A percentile compares a stretch with the other conserved stretches of the same genome.
Evolutionary conservation across 2,329 filamentous ascomycete species (phyloP).

Genomic region (Aspergillus alliaceus): DNA sequence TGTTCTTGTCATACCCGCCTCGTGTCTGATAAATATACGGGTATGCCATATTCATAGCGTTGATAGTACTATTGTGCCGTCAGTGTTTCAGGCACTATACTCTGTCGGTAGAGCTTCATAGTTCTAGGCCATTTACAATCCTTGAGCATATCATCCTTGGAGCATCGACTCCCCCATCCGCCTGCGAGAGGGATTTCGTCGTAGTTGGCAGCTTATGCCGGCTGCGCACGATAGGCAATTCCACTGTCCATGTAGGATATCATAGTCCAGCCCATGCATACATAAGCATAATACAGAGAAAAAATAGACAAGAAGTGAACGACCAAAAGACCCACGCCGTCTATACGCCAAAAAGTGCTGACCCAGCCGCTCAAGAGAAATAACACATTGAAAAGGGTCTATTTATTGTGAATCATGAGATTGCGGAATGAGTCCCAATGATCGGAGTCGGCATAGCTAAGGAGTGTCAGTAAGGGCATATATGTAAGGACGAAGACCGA

Average conservation of each 20-base stretch:
- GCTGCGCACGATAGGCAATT: background rate
- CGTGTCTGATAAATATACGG: background rate
- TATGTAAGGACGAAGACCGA: slow-evolving; percentile 18
- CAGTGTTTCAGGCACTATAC: background rate
- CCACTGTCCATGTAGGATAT: background rate
- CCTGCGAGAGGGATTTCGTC: slow-evolving; percentile 11
- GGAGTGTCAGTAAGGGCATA: slow-evolving; percentile 5
- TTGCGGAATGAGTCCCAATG: slow-evolving; percentile 85
- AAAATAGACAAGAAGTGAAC: slow-evolving; percentile 11
- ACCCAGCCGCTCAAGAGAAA: slow-evolving; percentile 2
- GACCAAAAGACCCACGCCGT: slow-evolving; percentile 13
- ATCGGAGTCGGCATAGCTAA: slow-evolving; percentile 74
- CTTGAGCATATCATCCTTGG: background rate
- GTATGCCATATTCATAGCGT: background rate
- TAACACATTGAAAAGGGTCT: slow-evolving; percentile 5
- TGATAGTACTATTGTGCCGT: background rate
- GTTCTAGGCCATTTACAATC: background rate
- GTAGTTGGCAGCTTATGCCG: background rate
- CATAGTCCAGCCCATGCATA: background rate
- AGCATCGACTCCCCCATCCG: slow-evolving; percentile 12
- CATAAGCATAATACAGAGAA: slow-evolving; percentile 14
- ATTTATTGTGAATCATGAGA: slow-evolving; percentile 81
- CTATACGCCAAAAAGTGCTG: slow-evolving; percentile 18
- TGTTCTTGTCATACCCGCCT: no score
- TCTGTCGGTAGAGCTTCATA: background rate